Base-by-base conservation (phyloP, 2,329 filamentous ascomycete species). In the Remersonia thermophila region DNA sequence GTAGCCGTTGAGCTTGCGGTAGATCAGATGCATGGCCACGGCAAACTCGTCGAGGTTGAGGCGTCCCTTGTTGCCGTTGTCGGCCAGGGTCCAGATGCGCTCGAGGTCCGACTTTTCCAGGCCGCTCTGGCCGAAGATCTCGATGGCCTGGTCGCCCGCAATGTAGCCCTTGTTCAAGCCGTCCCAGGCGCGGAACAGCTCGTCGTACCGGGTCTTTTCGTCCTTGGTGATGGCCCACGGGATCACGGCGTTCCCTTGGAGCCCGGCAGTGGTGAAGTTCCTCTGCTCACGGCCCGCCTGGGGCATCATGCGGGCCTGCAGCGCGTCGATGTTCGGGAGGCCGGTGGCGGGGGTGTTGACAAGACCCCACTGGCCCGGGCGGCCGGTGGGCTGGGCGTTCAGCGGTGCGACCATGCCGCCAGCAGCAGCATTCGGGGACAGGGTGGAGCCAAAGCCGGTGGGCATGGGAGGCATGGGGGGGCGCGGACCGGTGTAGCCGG, bases 171-270 rank as follows among this genome's bases (percentile, higher is more conserved):
- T 95, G 44, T 78, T 75, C 45, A 98, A 75, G 3, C 91, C 91
- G 61, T 98, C 91, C 91, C 91, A 98, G 4, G 87, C 87, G 46
- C 79, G 83, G 67, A 98, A 98, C 25, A 96, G 74, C 41, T 85
- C 74, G 58, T 98, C 91, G 49, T 98, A 98, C 44, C 93, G 81
- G 42, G 83, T 89, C 68, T 98, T 98, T 60, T 98, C 91, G 45
- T 95, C 87, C 58, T 98, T 98, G 4, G 91, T 98, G 41, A 98
- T 91, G 12, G 91, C 87, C 91, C 91, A 98, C 0, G 91, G 91
- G 52, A 98, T 89, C 7, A 85, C 89, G 1, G 91, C 91, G 60
- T 93, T 96, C 35, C 91, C 91, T 44, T 85, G 79, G 8, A 98
- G 69, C 4, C 89, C 89, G 40, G 80, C 76, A 2, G 87, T 89